Evolutionary conservation across 139 green algal genomes (phyloP), one percentile per base, ranked within the genome.

Genomic region (Bryopsis sp.): DNA sequence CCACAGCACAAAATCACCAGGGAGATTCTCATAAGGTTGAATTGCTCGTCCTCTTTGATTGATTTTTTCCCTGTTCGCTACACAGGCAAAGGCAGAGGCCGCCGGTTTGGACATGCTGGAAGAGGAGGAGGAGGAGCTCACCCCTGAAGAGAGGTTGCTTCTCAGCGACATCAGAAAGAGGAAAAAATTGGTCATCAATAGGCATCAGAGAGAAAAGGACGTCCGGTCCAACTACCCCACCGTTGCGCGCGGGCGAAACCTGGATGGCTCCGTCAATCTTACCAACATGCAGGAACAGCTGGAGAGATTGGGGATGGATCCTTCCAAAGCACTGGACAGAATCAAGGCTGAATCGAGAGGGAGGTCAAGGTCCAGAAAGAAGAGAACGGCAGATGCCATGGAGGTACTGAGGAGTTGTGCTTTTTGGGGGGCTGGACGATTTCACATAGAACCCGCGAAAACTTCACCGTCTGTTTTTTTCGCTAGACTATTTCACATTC

Each of bases 261-360:
- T 76, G 61, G 67, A 70, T 11, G 70, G 59, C 47, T 58, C 71
- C 24, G 83, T 69, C 47, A 77, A 70, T 54, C 75, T 73, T 5
- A 15, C 48, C 38, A 67, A 76, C 36, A 86, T 88, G 48, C 67
- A 34, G 11, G 24, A 54, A 32, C 36, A 72, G 15, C 24, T 60
- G 62, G 7, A 28, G 15, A 72, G 64, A 7, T 76, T 97, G 75
- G 94, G 94, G 39, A 82, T 98, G 33, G 91, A 98, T 80, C 77
- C 92, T 4, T 74, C 4, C 33, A 71, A 75, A n/a, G 94, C 91
- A 11, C 78, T 92, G 31, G 82, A 79, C 39, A 72, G 90, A 0
- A 74, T 65, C 0, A 76, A 84, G 11, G 85, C 71, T 47, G 72
- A 84, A 72, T 85, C 77, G 39, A 74, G 85, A 33, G 79, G 81